Evolutionary conservation across 2,329 filamentous ascomycete species (phyloP).

Genomic region (Sporothrix globosa): DNA sequence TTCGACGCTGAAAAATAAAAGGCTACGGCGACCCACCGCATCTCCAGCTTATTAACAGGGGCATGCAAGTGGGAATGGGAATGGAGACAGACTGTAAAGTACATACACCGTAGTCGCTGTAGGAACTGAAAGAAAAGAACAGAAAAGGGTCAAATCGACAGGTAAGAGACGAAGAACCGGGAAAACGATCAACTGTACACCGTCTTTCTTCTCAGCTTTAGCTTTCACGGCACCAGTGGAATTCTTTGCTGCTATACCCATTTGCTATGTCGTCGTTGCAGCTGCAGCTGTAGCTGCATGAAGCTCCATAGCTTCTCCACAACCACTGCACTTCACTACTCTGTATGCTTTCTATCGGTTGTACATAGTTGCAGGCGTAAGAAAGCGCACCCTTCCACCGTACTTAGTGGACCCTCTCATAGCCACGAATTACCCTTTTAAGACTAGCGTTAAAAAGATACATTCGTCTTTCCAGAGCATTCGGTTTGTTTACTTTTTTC

Average conservation of each 20-base stretch:
- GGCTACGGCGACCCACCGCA: not conserved
- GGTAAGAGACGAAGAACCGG: not conserved
- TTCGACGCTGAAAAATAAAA: not conserved
- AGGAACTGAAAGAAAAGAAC: conserved; percentile 4
- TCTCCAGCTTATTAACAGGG: not conserved
- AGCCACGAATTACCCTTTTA: no score
- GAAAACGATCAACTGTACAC: not conserved
- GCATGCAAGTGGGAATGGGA: not conserved
- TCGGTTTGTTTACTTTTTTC: no score
- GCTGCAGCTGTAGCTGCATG: not conserved
- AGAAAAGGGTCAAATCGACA: not conserved
- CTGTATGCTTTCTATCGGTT: not conserved
- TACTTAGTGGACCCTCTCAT: no score
- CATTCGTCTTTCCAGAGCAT: no score
- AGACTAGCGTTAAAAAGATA: no score
- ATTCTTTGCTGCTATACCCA: not conserved
- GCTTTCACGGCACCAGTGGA: not conserved
- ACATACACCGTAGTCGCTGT: conserved; percentile 20
- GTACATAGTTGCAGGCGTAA: no score
- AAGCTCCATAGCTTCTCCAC: conserved; percentile 20
- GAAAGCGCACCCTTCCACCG: no score
- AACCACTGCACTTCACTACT: not conserved
- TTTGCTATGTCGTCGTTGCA: not conserved
- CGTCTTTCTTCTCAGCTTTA: not conserved
- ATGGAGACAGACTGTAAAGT: conserved; percentile 8